Percentiles rank a stretch among this genome's conserved stretches.
phyloP scores from a whole-genome alignment of 495 filamentous ascomycete genomes.

The Lophium mytilinum region DNA sequence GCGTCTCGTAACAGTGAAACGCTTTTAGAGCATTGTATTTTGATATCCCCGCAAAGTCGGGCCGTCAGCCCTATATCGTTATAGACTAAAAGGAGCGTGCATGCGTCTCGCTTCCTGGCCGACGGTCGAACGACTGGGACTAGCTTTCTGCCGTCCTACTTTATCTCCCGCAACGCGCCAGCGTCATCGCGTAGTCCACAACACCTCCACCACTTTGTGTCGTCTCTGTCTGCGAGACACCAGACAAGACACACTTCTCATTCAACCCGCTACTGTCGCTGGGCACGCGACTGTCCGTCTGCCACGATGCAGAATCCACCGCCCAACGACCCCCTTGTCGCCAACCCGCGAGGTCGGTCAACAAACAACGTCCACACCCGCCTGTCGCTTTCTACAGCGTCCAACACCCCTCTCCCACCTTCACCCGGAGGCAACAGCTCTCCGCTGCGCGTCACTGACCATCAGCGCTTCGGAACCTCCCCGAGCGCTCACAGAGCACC shows the following conservation, averaged over 20 bases:
- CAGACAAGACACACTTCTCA: too few relatives aligned
- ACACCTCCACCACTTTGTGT: too few relatives aligned
- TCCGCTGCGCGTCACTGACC: slow-evolving; percentile 9
- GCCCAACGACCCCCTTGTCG: not conserved
- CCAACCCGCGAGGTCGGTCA: slow-evolving; percentile 8
- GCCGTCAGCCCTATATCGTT: not conserved
- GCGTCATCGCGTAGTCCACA: not conserved
- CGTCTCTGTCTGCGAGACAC: too few relatives aligned
- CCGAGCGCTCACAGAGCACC: slow-evolving; percentile 24
- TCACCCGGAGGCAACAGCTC: slow-evolving; percentile 32
- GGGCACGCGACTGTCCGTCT: not conserved
- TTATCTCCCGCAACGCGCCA: not conserved
- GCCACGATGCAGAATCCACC: not conserved
- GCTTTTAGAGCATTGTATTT: not conserved
- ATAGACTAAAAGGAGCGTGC: not conserved
- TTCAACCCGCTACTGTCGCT: too few relatives aligned
- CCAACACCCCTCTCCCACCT: slow-evolving; percentile 38
- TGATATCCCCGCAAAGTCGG: not conserved
- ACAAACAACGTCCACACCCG: slow-evolving; percentile 28
- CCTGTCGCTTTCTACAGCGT: slow-evolving; percentile 40
- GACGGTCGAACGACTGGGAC: not conserved
- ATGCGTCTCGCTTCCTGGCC: not conserved
- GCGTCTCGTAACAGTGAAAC: too few relatives aligned
- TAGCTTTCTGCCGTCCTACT: not conserved
- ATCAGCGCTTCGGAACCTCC: slow-evolving; percentile 23